Conservation (phyloP, 2,329 filamentous ascomycete species). For the Penicillium decumbens region DNA sequence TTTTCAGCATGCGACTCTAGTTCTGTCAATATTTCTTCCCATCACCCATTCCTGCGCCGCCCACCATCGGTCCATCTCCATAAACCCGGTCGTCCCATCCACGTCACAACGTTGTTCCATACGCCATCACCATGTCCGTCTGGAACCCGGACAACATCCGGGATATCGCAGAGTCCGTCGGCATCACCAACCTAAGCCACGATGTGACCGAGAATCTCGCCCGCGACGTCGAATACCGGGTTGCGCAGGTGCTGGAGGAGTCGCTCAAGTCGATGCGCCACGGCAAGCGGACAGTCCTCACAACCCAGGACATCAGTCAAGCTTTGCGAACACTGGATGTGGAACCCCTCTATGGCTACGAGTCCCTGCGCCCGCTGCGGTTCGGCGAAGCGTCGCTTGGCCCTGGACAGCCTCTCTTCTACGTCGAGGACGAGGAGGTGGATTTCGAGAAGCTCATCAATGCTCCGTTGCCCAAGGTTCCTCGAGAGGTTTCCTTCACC, state of each 20-base stretch:
- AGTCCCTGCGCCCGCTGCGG: conserved; percentile 78
- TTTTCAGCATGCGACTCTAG: conserved; percentile 14
- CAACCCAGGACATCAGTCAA: conserved; percentile 82
- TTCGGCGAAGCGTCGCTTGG: conserved; percentile 94
- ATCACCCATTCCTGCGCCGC: neutral
- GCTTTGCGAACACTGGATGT: conserved; percentile 83
- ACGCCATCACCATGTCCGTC: conserved; percentile 52
- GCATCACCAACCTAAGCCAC: conserved; percentile 73
- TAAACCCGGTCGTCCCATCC: neutral
- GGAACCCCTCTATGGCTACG: conserved; percentile 94
- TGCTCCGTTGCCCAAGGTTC: conserved; percentile 88
- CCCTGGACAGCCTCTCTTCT: conserved; percentile 89
- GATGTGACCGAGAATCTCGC: conserved; percentile 83
- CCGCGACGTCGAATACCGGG: conserved; percentile 91
- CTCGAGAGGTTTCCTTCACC: conserved; percentile 85
- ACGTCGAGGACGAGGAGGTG: conserved; percentile 96
- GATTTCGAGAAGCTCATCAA: conserved; percentile 99
- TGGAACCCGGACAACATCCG: conserved; percentile 97
- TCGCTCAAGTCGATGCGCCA: conserved; percentile 95
- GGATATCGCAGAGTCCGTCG: conserved; percentile 94
- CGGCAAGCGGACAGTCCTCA: conserved; percentile 76
- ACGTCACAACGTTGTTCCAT: neutral
- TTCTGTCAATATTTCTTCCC: neutral
- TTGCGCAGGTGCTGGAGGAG: conserved; percentile 90
- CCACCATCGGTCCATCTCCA: conserved; percentile 2